Base-by-base conservation (phyloP, 2,329 filamentous ascomycete genomes). In the Colletotrichum noveboracense region DNA sequence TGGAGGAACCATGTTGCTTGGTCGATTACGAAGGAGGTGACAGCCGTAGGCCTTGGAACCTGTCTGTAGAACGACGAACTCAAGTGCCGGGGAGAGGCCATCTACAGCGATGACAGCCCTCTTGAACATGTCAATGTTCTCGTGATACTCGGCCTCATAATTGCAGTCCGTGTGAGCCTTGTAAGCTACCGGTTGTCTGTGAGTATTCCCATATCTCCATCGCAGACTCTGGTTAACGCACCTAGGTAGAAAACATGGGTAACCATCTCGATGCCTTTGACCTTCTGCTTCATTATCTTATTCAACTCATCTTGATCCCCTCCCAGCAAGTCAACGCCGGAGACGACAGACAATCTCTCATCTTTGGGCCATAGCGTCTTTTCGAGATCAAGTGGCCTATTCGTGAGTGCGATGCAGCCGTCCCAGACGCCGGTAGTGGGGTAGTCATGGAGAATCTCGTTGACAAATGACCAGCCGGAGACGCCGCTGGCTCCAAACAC, bases 191-290 rank as follows among this genome's bases (percentile, higher is more conserved):
- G 28, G 60, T 3, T 10, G 5, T 30, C 14, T 28, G 38, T 61
- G 8, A 61, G 26, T 62, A 36, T 9, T 12, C 26, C 28, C 21
- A 68, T 6, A 7, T n/a, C 21, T 8, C 14, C n/a, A n/a, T 14
- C 24, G 13, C 5, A 16, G 26, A 16, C 24, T 28, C 10, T 55
- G 26, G 64, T 28, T 34, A 8, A 78, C 48, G 13, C 2, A 78
- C 82, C 83, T 32, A 86, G 77, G 71, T 85, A 88, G 78, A 86
- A 86, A 14, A 87, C 82, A 79, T 88, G 86, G 26, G 85, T 87
- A 3, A 87, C 83, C 30, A 83, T 80, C 10, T 82, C 79, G 10
- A 87, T 79, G 3, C 81, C 80, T 3, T 82, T 71, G 34, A 87
- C 81, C 56, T 80, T 82, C 24, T 79, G 69, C 61, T 80, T 79